Percentiles rank a stretch among this genome's conserved stretches.
Conservation (phyloP, 768 basidiomycete species). For the Hypsizygus marmoreus region DNA sequence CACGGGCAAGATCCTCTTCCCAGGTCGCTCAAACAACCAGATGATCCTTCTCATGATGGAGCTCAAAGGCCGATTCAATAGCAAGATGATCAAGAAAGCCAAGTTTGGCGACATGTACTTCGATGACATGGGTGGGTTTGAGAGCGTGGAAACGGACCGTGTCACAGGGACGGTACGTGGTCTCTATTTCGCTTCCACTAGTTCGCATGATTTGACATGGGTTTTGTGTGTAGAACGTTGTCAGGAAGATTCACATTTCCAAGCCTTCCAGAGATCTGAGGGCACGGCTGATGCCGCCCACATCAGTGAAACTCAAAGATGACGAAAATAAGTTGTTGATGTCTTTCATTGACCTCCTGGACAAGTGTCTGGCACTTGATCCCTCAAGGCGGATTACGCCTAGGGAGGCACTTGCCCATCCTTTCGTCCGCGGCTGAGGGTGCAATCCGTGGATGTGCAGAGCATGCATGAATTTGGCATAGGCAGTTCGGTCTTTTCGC, state of each 20-base stretch:
- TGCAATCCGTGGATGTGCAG: too few relatives aligned
- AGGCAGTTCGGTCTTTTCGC: too few relatives aligned
- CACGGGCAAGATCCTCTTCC: slow-evolving; percentile 96
- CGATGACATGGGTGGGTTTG: slow-evolving; percentile 88
- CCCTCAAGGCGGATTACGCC: slow-evolving; percentile 86
- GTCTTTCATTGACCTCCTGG: slow-evolving; percentile 87
- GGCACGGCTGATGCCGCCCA: slow-evolving; percentile 78
- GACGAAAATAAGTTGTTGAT: slow-evolving; percentile 81
- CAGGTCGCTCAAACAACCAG: slow-evolving; percentile 95
- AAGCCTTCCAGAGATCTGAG: slow-evolving; percentile 84
- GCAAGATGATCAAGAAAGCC: slow-evolving; percentile 92
- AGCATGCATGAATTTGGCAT: too few relatives aligned
- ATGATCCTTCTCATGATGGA: slow-evolving; percentile 99
- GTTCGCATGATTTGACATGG: slow-evolving; percentile 20
- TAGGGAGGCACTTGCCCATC: slow-evolving; percentile 84
- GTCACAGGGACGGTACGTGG: slow-evolving; percentile 78
- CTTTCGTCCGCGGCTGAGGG: slow-evolving; percentile 67
- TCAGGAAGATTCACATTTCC: slow-evolving; percentile 79
- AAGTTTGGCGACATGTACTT: slow-evolving; percentile 93
- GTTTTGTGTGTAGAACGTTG: slow-evolving; percentile 58
- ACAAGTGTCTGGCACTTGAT: slow-evolving; percentile 88
- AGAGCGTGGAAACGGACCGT: slow-evolving; percentile 80
- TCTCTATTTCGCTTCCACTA: slow-evolving; percentile 6
- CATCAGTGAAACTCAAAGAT: slow-evolving; percentile 79
- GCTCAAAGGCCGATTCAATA: slow-evolving; percentile 90